phyloP scores from a whole-genome alignment of 1,284 basidiomycete genomes.

The Hymenochaete sp. region DNA sequence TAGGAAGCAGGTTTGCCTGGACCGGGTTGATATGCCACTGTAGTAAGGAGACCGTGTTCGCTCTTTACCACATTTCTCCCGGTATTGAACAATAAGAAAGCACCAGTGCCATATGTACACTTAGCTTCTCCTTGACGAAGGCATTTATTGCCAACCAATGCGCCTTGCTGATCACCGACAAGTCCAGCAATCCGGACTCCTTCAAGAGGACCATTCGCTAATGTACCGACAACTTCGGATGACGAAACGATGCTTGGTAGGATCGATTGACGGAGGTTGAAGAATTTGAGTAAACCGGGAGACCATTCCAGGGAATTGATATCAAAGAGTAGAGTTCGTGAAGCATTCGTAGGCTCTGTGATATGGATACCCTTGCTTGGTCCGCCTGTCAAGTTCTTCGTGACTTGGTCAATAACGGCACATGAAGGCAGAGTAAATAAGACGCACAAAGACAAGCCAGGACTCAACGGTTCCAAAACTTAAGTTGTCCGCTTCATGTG shows the following conservation, averaged over 20 bases:
- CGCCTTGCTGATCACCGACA: slow-evolving; percentile 95
- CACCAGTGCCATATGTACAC: slow-evolving; percentile 94
- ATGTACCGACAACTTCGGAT: slow-evolving; percentile 84
- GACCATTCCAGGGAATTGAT: slow-evolving; percentile 81
- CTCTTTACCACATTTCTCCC: slow-evolving; percentile 83
- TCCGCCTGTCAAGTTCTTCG: slow-evolving; percentile 79
- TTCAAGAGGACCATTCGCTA: slow-evolving; percentile 60
- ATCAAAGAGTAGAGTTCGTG: slow-evolving; percentile 89
- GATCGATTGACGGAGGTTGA: slow-evolving; percentile 69
- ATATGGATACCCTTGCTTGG: slow-evolving; percentile 67
- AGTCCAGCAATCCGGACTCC: slow-evolving; percentile 86
- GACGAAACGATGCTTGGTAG: slow-evolving; percentile 87
- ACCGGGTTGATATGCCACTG: slow-evolving; percentile 92
- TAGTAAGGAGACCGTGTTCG: slow-evolving; percentile 81
- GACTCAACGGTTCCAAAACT: slow-evolving; percentile 94
- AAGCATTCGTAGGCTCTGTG: slow-evolving; percentile 95
- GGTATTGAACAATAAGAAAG: slow-evolving; percentile 92
- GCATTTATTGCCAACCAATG: slow-evolving; percentile 95
- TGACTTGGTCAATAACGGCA: slow-evolving; percentile 13
- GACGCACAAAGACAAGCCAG: slow-evolving; percentile 85
- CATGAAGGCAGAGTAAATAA: slow-evolving; percentile 7
- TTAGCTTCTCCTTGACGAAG: slow-evolving; percentile 79
- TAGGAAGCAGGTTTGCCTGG: slow-evolving; percentile 75
- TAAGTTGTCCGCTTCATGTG: slow-evolving; percentile 77
- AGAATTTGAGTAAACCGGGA: slow-evolving; percentile 77